phyloP scores from a whole-genome alignment of 148 eudicot genomes.

The Simmondsia chinensis region DNA sequence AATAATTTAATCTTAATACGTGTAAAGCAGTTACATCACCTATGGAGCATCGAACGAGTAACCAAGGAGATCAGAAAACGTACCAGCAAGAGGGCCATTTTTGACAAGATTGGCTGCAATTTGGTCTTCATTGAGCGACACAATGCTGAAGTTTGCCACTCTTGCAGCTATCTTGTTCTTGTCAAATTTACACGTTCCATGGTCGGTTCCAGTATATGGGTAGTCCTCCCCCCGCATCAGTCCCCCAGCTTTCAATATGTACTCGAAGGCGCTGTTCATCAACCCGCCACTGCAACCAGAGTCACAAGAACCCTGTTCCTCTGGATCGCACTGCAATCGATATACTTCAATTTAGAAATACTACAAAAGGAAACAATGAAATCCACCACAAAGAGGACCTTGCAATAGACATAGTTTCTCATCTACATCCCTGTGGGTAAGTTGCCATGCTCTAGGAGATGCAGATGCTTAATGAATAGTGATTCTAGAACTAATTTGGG shows the following conservation, averaged over 20 bases:
- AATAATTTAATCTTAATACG: no score
- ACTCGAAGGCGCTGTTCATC: slow-evolving; percentile 84
- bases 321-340: slow-evolving; percentile 55
- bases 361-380: no score
- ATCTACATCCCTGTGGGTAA: no score
- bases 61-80: background rate
- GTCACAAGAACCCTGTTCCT: slow-evolving; percentile 55
- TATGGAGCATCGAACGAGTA: background rate
- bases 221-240: slow-evolving; percentile 52
- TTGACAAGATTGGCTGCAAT: slow-evolving; percentile 71
- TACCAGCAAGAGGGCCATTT: slow-evolving; percentile 88
- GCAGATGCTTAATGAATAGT: no score
- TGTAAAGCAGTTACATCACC: no score
- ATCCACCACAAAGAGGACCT: no score
- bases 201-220: slow-evolving; percentile 69
- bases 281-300: slow-evolving; percentile 75
- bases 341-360: no score
- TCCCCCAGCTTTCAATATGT: slow-evolving; percentile 73
- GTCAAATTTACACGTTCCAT: slow-evolving; percentile 58
- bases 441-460: no score
- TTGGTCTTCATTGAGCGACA: slow-evolving; percentile 71
- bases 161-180: slow-evolving; percentile 43
- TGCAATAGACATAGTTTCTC: no score
- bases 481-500: no score
- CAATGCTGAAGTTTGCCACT: slow-evolving; percentile 50